phyloP scores from a whole-genome alignment of 176 grass and related monocot genomes.

The bread wheat (Triticum aestivum) region IWGSC_CS_RefSeq_v2.1 NC_057797.1:82639574-82640073 shows the following conservation, averaged over 20 bases:
- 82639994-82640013: background rate
- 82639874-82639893: background rate
- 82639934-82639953: background rate
- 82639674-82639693: background rate
- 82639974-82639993: background rate
- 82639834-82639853: background rate
- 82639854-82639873: background rate
- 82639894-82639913: background rate
- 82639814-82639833: background rate
- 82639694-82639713: background rate
- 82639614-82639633: background rate
- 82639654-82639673: background rate
- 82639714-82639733: background rate
- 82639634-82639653: background rate
- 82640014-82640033: background rate
- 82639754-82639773: background rate
- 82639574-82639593: background rate
- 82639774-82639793: background rate
- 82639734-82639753: background rate
- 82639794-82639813: background rate
- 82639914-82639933: background rate
- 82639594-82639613: background rate
- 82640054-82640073: background rate
- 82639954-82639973: background rate
- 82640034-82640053: constrained; percentile 15